Evolutionary conservation across 78 protist genomes (phyloP), one percentile per base, ranked within the genome.

Genomic region (Tieghemostelium lacteum): DNA sequence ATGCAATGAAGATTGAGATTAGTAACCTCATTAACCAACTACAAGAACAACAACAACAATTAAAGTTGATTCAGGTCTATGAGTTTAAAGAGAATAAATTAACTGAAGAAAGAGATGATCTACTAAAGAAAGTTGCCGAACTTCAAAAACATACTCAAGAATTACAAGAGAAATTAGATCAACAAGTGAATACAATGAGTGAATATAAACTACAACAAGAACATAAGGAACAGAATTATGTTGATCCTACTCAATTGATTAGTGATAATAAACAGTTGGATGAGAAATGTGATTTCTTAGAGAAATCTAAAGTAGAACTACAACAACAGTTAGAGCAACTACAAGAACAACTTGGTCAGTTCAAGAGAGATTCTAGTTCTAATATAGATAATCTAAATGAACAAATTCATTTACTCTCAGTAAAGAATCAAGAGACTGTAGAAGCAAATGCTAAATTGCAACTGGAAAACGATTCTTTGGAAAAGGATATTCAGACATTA

Each of bases 81-180:
- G 77, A 71, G 31, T 71, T 71, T 52, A 71, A 71, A 71, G 77
- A 71, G 63, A 52, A 37, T 52, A 71, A 71, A 52, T 34, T 71
- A 33, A 52, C 39, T 31, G 77, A 71, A 31, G 77, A 71, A 52
- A 45, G 77, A 20, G 77, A 71, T 52, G 29, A 54, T 0, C 24
- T 71, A 19, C 39, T n/a, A 33, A 3, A 26, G 17, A 71, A 71
- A 71, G 28, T 71, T 22, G 60, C 39, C 0, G 29, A 42, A 42
- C 55, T 24, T 28, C 39, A 16, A 16, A 45, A 20, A 2, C 26
- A 33, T 28, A 20, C 4, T 3, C 20, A 10, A n/a, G 57, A 71
- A 50, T 52, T 71, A 19, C n/a, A 71, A 71, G 60, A 45, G 22
- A 20, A 29, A 50, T 52, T 71, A 10, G 22, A 28, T 17, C 42